Evolutionary conservation across 768 basidiomycete species (phyloP).

Genomic region (Psilocybe tampanensis): DNA sequence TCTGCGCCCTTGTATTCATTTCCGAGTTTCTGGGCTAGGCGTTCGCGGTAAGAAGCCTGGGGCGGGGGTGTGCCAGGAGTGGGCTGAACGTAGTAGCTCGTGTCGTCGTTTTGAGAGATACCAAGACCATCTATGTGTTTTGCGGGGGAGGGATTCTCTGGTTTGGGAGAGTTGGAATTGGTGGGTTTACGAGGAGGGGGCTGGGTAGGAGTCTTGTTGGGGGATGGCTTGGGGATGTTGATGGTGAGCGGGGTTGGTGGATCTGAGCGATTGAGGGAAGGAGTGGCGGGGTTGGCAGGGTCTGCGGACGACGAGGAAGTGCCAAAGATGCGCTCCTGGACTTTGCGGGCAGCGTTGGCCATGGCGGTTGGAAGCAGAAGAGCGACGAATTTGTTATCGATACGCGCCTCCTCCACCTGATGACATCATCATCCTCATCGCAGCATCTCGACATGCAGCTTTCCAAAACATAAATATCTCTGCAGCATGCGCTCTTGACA

Average conservation of each 20-base stretch:
- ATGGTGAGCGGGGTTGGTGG: constrained; percentile 35
- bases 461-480: too few species aligned
- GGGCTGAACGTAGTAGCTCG: constrained; percentile 19
- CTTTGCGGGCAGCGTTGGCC: constrained; percentile 19
- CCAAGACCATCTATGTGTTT: constrained; percentile 6
- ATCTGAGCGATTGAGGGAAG: constrained; percentile 18
- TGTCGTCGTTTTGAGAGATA: neutral
- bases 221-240: neutral
- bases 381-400: neutral
- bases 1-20: constrained; percentile 80
- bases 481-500: too few species aligned
- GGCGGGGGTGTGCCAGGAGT: constrained; percentile 16
- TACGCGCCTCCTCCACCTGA: neutral
- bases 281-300: constrained; percentile 4
- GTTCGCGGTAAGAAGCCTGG: constrained; percentile 55
- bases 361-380: constrained; percentile 12
- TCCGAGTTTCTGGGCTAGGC: constrained; percentile 66
- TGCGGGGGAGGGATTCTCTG: neutral
- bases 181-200: neutral
- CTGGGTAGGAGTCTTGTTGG: constrained; percentile 18
- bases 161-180: constrained; percentile 8
- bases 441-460: too few species aligned
- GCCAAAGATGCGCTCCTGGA: constrained; percentile 21
- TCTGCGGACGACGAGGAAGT: constrained; percentile 3
- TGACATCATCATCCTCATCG: neutral